Base-by-base conservation (phyloP, 2,329 filamentous ascomycete genomes). In the Fusarium lateritium region DNA sequence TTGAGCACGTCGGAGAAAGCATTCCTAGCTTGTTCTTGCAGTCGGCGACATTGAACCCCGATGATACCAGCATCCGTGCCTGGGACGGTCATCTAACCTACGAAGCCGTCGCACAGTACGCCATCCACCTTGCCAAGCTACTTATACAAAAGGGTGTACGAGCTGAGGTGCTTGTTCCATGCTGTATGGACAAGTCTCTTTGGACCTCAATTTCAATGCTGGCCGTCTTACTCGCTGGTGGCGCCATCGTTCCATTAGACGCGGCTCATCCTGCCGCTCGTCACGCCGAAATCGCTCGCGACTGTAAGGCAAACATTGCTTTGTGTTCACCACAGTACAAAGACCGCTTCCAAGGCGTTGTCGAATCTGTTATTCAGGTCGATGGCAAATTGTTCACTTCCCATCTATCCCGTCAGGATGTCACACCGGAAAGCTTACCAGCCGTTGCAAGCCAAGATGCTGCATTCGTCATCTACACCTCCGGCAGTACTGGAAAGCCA, bases 171-270 rank as follows among this genome's bases (percentile, higher is more conserved):
- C 26, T 71, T 22, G 69, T 73, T 2, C 63, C 59, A 3, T 72
- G 67, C 31, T 73, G 71, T 7, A 67, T 73, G 52, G 71, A 76
- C 10, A 76, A 73, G 13, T 73, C 73, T 2, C 34, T 65, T 2
- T 73, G 73, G 72, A 54, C 69, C 2, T 42, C 71, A 6, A 62
- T 76, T 15, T 54, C 73, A 1, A 72, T 76, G 53, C 56, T 76
- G 4, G 73, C 71, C 7, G 66, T 76, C 4, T 31, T 70, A 3
- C 73, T 75, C 10, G 67, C 73, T 2, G 75, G 75, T 1, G 75
- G 71, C 17, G 60, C 63, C 0, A 62, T 72, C n/a, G 54, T 76
- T 21, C 73, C 74, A 0, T 19, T 76, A 19, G 74, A 76, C 8
- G 69, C 75, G 2, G 56, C 50, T 0, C 65, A 73, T 26, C 72